A percentile compares a stretch with the other conserved stretches of the same genome.
phyloP scores from a whole-genome alignment of 768 basidiomycete genomes.

The Boletus tomentosulus region DNA sequence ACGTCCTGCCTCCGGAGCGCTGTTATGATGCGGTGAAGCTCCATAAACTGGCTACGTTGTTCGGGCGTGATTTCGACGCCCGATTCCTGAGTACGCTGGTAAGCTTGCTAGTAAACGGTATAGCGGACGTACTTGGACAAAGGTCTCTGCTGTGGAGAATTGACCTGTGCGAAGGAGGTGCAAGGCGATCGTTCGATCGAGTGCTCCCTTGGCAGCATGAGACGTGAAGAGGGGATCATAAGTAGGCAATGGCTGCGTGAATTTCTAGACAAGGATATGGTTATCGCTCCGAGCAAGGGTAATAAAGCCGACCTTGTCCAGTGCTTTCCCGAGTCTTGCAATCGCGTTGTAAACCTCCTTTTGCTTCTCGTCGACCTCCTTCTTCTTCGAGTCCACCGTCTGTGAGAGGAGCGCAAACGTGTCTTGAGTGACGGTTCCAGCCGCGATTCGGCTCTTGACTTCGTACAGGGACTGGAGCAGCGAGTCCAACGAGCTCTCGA shows the following conservation, averaged over 20 bases:
- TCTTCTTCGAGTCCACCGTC: constrained; percentile 68
- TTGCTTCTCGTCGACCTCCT: constrained; percentile 81
- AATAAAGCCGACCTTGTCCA: constrained; percentile 74
- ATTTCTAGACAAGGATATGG: constrained; percentile 42
- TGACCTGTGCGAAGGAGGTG: constrained; percentile 82
- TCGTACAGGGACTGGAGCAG: constrained; percentile 56
- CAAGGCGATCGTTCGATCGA: constrained; percentile 67
- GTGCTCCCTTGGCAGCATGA: constrained; percentile 49
- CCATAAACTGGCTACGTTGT: constrained; percentile 54
- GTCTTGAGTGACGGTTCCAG: constrained; percentile 46
- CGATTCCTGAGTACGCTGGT: constrained; percentile 52
- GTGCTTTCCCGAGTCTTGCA: constrained; percentile 72
- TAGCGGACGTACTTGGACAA: constrained; percentile 53
- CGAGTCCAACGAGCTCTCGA: constrained; percentile 59
- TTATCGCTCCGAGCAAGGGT: neutral
- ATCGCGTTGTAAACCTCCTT: constrained; percentile 83
- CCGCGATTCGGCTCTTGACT: constrained; percentile 49
- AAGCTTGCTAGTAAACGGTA: neutral
- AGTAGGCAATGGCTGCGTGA: constrained; percentile 55
- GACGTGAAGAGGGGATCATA: constrained; percentile 68
- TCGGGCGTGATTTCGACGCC: constrained; percentile 50
- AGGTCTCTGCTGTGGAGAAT: constrained; percentile 71
- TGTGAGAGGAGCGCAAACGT: constrained; percentile 49
- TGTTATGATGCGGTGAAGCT: constrained; percentile 68
- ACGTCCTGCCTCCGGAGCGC: constrained; percentile 65